Evolutionary conservation across 208 protist genomes (phyloP).

Genomic region (Phytomonas sp.): DNA sequence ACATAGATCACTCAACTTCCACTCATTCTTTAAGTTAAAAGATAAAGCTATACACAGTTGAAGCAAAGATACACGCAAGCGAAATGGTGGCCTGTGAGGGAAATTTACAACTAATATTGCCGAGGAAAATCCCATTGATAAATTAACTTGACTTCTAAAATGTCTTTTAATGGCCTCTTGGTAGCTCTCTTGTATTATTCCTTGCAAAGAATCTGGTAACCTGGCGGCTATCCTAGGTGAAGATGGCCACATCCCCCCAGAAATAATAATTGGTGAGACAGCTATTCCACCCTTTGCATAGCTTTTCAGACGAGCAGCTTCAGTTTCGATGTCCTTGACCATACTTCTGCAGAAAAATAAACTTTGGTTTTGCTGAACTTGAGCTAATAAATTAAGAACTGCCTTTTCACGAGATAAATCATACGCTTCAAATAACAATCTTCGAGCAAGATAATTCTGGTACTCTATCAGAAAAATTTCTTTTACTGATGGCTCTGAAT

Average conservation of each 20-base stretch:
- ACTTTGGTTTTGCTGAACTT: constrained; percentile 33
- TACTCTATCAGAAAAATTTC: constrained; percentile 29
- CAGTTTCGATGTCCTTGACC: constrained; percentile 17
- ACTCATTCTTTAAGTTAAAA: constrained; percentile 35
- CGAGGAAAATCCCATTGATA: neutral
- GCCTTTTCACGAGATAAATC: constrained; percentile 20
- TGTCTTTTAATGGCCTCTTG: neutral
- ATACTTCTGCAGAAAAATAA: constrained; percentile 43
- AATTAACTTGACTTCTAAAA: neutral
- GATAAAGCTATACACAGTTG: constrained; percentile 31
- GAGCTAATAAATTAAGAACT: constrained; percentile 22
- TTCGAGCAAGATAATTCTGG: constrained; percentile 25
- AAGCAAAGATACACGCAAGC: constrained; percentile 24
- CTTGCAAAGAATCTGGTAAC: neutral
- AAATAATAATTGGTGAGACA: neutral
- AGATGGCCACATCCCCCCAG: neutral
- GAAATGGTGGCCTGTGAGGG: constrained; percentile 5
- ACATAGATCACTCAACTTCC: constrained; percentile 23
- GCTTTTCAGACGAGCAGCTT: neutral
- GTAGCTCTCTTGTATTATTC: neutral
- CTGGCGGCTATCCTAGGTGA: neutral
- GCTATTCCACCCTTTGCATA: neutral
- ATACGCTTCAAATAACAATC: constrained; percentile 23
- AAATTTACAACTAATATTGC: neutral
- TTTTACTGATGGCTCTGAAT: constrained; percentile 21